Conservation (phyloP, 441 rosid genomes). For the Populus trichocarpa region DNA sequence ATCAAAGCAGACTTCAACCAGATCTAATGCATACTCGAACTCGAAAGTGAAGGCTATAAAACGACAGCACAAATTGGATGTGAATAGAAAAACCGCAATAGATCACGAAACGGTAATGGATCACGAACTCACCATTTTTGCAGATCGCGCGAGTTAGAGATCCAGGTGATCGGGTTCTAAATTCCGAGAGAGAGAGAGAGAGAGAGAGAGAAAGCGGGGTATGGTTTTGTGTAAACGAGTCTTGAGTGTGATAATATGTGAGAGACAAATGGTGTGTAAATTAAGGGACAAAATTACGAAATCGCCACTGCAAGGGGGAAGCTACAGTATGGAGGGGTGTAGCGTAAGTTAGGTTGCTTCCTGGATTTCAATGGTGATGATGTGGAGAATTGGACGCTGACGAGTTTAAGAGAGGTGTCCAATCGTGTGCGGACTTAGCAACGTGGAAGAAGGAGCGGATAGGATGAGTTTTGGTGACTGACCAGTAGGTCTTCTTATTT, state of each 20-base stretch:
- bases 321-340: not conserved
- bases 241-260: constrained; percentile 8
- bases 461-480: not conserved
- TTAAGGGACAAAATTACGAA: constrained; percentile 20
- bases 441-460: not conserved
- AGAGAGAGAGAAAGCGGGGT: not conserved
- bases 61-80: not conserved
- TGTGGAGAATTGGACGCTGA: not conserved
- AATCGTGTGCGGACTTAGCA: not conserved
- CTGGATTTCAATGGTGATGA: not conserved
- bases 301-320: constrained; percentile 19
- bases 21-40: constrained; percentile 48
- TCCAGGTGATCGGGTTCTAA: constrained; percentile 11
- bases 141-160: constrained; percentile 28
- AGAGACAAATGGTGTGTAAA: constrained; percentile 20
- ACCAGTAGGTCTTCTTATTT: not conserved
- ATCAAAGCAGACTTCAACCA: constrained; percentile 41
- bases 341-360: not conserved
- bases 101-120: constrained; percentile 23
- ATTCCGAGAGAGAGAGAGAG: not conserved
- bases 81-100: not conserved
- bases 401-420: not conserved
- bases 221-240: not conserved
- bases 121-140: constrained; percentile 58
- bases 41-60: not conserved